Evolutionary conservation across 495 filamentous ascomycete genomes (phyloP).

Genomic region (Hypomontagnella monticulosa): DNA sequence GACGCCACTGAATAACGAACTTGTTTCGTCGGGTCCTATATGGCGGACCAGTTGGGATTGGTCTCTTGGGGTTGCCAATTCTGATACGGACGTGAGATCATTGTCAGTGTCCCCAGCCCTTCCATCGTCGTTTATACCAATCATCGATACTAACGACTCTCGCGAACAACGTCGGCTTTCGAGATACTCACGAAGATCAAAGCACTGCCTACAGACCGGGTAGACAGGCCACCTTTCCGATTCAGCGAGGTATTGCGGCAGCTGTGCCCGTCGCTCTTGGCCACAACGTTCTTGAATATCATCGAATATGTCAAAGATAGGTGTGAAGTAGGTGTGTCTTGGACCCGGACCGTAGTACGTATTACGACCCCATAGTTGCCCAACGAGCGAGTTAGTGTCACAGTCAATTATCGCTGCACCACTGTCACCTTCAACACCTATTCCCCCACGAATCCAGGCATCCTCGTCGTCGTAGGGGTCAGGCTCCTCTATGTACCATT

Average conservation of each 20-base stretch:
- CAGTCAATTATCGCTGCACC: slow-evolving; percentile 48
- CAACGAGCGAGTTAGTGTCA: slow-evolving; percentile 44
- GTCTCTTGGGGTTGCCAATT: slow-evolving; percentile 45
- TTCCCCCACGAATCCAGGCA: slow-evolving; percentile 49
- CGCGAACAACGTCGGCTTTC: slow-evolving; percentile 44
- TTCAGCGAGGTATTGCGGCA: slow-evolving; percentile 44
- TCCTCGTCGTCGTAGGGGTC: slow-evolving; percentile 43
- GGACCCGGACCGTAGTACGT: slow-evolving; percentile 45
- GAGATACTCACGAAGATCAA: slow-evolving; percentile 41
- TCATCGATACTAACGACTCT: slow-evolving; percentile 46
- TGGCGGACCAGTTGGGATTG: slow-evolving; percentile 38
- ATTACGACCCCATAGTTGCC: slow-evolving; percentile 50
- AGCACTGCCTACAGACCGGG: slow-evolving; percentile 43
- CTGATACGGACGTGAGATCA: slow-evolving; percentile 45
- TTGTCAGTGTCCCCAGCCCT: slow-evolving; percentile 42
- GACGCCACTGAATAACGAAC: slow-evolving; percentile 32
- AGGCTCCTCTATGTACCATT: slow-evolving; percentile 49
- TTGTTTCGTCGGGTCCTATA: slow-evolving; percentile 33
- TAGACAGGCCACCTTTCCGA: slow-evolving; percentile 43
- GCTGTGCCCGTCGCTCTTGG: slow-evolving; percentile 38
- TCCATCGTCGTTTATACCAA: slow-evolving; percentile 35
- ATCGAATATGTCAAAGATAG: slow-evolving; percentile 47
- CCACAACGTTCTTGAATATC: slow-evolving; percentile 46
- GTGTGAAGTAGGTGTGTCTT: slow-evolving; percentile 46
- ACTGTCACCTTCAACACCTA: slow-evolving; percentile 50